A percentile compares a stretch with the other conserved stretches of the same genome.
Conservation (phyloP, 2,329 filamentous ascomycete species). For the Diaporthe helianthi region DNA sequence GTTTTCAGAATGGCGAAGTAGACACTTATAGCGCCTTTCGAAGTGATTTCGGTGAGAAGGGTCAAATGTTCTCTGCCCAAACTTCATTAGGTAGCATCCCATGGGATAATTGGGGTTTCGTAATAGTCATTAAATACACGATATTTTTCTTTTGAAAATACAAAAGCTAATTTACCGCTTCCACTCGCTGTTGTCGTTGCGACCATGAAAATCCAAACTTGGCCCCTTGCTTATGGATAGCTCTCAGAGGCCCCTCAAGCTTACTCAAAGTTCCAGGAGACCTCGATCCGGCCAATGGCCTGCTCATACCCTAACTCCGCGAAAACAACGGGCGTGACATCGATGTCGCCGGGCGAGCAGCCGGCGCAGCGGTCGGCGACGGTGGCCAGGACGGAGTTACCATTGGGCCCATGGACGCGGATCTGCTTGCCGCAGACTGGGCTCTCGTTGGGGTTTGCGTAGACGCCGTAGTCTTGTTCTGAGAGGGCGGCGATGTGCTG, state of each 20-base stretch:
- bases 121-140: slow-evolving; percentile 18
- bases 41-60: neutral
- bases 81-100: neutral
- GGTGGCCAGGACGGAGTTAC: slow-evolving; percentile 38
- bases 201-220: no score
- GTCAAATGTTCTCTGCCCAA: neutral
- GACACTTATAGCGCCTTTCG: neutral
- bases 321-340: slow-evolving; percentile 43
- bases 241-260: neutral
- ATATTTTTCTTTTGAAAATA: neutral
- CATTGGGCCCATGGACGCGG: slow-evolving; percentile 37
- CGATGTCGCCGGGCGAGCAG: slow-evolving; percentile 41
- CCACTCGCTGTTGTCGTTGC: neutral
- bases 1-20: neutral
- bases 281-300: slow-evolving; percentile 35
- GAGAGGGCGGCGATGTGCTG: slow-evolving; percentile 40
- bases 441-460: slow-evolving; percentile 37
- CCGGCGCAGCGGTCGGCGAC: slow-evolving; percentile 44
- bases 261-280: slow-evolving; percentile 38
- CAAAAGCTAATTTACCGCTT: neutral
- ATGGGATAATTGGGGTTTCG: neutral
- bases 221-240: neutral
- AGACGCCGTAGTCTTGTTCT: slow-evolving; percentile 34
- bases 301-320: slow-evolving; percentile 33
- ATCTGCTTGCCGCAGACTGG: slow-evolving; percentile 40